Evolutionary conservation across 306 rosid genomes (phyloP).

Genomic region (Sicyos baderoa): DNA sequence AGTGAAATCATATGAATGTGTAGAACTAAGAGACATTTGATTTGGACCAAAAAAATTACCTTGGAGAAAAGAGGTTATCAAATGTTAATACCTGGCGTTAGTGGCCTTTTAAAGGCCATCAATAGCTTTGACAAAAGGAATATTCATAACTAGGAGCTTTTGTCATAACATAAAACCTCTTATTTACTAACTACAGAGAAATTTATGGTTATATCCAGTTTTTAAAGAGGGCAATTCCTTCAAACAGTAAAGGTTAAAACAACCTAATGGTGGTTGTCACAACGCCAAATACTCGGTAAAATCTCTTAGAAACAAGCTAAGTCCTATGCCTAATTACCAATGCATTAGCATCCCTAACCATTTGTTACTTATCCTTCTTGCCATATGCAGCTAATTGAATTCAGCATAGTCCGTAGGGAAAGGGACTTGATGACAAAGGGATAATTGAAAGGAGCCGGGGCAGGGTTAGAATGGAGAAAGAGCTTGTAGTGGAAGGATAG

Average conservation of each 20-base stretch:
- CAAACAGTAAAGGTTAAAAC: background rate
- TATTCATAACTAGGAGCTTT: background rate
- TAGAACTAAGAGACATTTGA: background rate
- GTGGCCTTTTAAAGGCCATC: background rate
- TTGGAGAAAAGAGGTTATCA: background rate
- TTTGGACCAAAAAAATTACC: background rate
- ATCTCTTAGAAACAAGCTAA: background rate
- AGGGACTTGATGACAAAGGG: too few species aligned
- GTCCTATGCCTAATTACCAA: background rate
- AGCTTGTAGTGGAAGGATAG: too few species aligned
- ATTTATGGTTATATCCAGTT: background rate
- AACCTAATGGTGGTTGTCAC: background rate
- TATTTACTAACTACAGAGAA: background rate
- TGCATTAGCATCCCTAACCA: background rate
- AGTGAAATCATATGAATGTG: background rate
- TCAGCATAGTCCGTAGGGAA: too few species aligned
- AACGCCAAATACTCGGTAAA: background rate
- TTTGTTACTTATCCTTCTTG: background rate
- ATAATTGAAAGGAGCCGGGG: too few species aligned
- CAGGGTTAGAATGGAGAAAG: too few species aligned
- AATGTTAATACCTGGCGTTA: background rate
- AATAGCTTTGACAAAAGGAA: background rate
- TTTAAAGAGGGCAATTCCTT: background rate
- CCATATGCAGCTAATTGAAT: background rate
- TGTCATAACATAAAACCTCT: background rate